Evolutionary conservation across 352 stramenopile species (phyloP), one percentile per base, ranked within the genome.

Genomic region (Phytophthora pini): DNA sequence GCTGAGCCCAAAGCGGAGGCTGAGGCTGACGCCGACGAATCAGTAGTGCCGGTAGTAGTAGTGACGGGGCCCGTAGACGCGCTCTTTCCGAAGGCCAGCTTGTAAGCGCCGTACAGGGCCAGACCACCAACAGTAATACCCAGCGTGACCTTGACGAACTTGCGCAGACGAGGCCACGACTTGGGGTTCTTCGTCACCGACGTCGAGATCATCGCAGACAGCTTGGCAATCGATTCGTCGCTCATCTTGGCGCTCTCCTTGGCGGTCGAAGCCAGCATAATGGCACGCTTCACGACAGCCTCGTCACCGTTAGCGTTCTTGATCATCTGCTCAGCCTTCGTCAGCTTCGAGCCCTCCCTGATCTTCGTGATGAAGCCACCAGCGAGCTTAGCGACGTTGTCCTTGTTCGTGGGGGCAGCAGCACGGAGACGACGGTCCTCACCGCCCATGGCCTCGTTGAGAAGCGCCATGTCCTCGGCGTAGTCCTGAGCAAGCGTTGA

Each of bases 241-340:
- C 41, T 47, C n/a, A 47, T 15, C 10, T 47, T 47, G 17, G 41
- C n/a, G 5, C 13, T 20, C 13, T 43, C 38, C 38, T 43, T 43
- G 5, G 20, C 41, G n/a, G 9, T 26, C 17, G 41, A 8, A 29
- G 20, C 41, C 15, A 47, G 7, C 9, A 27, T 31, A 4, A 47
- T 31, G 9, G 41, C 41, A 0, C 2, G 0, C 20, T 31, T 29
- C 5, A 31, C 22, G 5, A n/a, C 20, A 12, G 22, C 20, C 11
- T 49, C 43, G 7, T 49, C 43, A 15, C 31, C 31, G 29, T 36
- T 56, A 20, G 50, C 34, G n/a, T 43, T 43, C 38, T 43, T 43
- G 38, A 43, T 20, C 38, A 43, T 43, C 13, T 43, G 13, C 13
- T 22, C 38, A 22, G 38, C 38, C 38, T 43, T 43, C 13, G 38